Evolutionary conservation across 768 basidiomycete species (phyloP), one percentile per base, ranked within the genome.

Genomic region (Thelephora aurantiotincta): DNA sequence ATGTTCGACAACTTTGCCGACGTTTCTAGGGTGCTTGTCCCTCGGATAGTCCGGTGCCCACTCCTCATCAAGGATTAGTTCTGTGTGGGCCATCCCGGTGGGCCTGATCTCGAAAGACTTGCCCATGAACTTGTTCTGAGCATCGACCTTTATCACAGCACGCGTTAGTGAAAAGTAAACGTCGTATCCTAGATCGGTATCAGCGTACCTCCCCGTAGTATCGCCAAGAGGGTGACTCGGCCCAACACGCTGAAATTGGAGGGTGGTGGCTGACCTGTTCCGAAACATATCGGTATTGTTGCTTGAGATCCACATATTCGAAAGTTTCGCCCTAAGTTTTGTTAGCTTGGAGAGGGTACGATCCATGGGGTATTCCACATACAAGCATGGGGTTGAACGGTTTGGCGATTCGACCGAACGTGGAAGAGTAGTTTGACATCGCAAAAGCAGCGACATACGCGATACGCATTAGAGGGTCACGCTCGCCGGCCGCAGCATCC

Each of bases 191-290:
- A 18, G 5, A 22, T 34, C 13, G 23, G 14, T 5, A 22, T 34
- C 13, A 19, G 14, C 3, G 45, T 54, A 80, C 83, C 69, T 90
- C 87, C 56, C 92, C 91, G 52, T 75, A 96, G 62, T 96, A 98
- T 49, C 79, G 75, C 91, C 91, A 98, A 35, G 67, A 64, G 0
- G 88, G 87, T 0, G 86, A 80, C 63, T 98, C 92, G 1, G 85
- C 86, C 79, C 87, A 94, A 61, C 93, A 97, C 6, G 93, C 92
- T 3, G 89, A 91, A 44, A 97, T 91, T 0, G 93, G 93, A 5
- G 94, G 94, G 63, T 97, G 94, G 63, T 97, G 93, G 58, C 84
- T 91, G 51, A 98, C 94, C 72, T 98, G 93, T 59, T 99, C 94
- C 1, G 89, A 91, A 33, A 94, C 65, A 58, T 97, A 99, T 33